Percentiles rank a stretch among this genome's conserved stretches.
Evolutionary conservation across 1,139 yeast genomes (phyloP).

Genomic region (Nadsonia starkeyi-henricii): DNA sequence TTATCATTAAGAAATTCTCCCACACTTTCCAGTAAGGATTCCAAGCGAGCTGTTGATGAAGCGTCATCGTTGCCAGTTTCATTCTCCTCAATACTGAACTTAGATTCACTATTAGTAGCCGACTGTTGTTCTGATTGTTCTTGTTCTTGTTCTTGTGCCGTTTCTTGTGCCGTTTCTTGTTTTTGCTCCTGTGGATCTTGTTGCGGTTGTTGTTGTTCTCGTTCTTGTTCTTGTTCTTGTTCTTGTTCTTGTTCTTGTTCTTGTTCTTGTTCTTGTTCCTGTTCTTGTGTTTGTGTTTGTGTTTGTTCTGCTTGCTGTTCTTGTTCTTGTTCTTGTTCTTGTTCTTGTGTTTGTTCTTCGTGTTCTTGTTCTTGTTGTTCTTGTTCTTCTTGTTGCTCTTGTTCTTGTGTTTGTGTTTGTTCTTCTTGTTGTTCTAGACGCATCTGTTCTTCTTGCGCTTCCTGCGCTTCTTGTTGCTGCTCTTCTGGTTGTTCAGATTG

Average conservation of each 20-base stretch:
- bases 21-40: not conserved
- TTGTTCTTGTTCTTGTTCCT: slow-evolving; percentile 1
- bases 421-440: not conserved
- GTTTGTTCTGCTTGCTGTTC: not conserved
- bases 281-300: not conserved
- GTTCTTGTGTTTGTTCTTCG: no score
- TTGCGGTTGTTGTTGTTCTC: slow-evolving; percentile 1
- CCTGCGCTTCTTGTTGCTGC: slow-evolving; percentile 3
- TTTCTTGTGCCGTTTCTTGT: no score
- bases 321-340: no score
- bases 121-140: no score
- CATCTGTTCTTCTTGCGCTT: slow-evolving; percentile 1
- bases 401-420: not conserved
- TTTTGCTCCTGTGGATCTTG: not conserved
- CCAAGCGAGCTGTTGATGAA: not conserved
- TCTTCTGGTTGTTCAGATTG: not conserved
- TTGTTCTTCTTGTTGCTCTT: not conserved
- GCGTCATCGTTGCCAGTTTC: not conserved
- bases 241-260: slow-evolving; percentile 1
- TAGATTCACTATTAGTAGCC: not conserved
- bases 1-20: not conserved
- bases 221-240: slow-evolving; percentile 1
- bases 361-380: no score
- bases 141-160: no score
- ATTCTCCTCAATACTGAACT: not conserved